phyloP scores from a whole-genome alignment of 306 rosid species.

The Pyrus betulifolia region DNA sequence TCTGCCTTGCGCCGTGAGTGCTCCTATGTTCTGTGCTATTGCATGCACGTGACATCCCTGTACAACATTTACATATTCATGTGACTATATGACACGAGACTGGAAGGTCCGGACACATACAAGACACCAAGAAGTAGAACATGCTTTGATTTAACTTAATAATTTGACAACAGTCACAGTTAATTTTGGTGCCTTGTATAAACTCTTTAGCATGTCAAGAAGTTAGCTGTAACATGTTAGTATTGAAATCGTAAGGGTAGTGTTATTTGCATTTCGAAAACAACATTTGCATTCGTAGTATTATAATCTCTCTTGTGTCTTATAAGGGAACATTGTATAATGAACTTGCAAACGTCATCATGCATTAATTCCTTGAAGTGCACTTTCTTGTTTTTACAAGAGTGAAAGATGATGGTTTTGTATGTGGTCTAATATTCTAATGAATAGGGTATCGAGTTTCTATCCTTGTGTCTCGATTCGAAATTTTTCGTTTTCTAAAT shows the following conservation, averaged over 20 bases:
- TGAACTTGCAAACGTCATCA: too few relatives aligned
- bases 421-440: too few relatives aligned
- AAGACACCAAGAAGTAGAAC: neutral
- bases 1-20: constrained; percentile 91
- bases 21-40: constrained; percentile 66
- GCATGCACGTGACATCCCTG: constrained; percentile 98
- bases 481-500: accelerated
- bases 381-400: too few relatives aligned
- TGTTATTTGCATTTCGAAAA: neutral
- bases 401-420: too few relatives aligned
- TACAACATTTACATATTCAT: neutral
- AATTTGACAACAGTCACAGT: neutral
- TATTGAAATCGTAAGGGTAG: neutral
- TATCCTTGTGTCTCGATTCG: accelerated
- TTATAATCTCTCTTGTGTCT: neutral
- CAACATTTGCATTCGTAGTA: neutral
- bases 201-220: neutral
- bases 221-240: neutral
- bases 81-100: neutral
- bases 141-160: neutral
- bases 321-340: neutral
- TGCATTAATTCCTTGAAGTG: too few relatives aligned
- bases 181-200: neutral
- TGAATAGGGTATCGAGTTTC: accelerated
- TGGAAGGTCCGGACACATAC: neutral